Evolutionary conservation across 495 filamentous ascomycete species (phyloP), one percentile per base, ranked within the genome.

Genomic region (Cercophora sp.): DNA sequence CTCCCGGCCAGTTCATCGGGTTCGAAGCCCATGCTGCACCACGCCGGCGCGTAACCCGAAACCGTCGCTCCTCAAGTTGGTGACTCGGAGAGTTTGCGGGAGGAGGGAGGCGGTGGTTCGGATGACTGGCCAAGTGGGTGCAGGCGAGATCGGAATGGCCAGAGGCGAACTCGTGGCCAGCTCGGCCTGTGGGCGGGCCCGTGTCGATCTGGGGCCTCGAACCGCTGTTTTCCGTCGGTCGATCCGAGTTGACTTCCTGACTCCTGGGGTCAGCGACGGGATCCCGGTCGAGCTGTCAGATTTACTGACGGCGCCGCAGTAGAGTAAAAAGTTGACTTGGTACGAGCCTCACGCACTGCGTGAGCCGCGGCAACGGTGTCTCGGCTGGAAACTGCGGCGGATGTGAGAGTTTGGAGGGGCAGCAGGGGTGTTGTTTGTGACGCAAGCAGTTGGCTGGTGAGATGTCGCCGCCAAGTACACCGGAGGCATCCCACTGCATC

Each of bases 1-100:
- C 69, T 67, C 43, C 52, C 53, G 22, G 70, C 65, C 51, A 68
- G 48, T 53, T 72, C 64, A 11, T 56, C 52, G n/a, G 63, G 63
- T 29, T 53, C 40, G 46, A 59, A 66, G 10, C 19, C 47, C 63
- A 63, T 66, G 29, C 8, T 18, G 22, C 16, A 8, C 31, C 15
- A 20, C 13, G 8, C 31, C 11, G 26, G 26, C 5, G 24, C n/a
- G 23, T 9, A n/a, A n/a, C n/a, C n/a, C n/a, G n/a, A n/a, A n/a
- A n/a, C n/a, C n/a, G n/a, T n/a, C n/a, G n/a, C n/a, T n/a, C n/a
- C n/a, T n/a, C n/a, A n/a, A n/a, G n/a, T n/a, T n/a, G n/a, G n/a
- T n/a, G n/a, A n/a, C n/a, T n/a, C n/a, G n/a, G n/a, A n/a, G n/a
- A n/a, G n/a, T n/a, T n/a, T n/a, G n/a, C n/a, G n/a, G n/a, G n/a